Base-by-base conservation (phyloP, 2,329 filamentous ascomycete genomes). In the Nannizziopsis barbatae region DNA sequence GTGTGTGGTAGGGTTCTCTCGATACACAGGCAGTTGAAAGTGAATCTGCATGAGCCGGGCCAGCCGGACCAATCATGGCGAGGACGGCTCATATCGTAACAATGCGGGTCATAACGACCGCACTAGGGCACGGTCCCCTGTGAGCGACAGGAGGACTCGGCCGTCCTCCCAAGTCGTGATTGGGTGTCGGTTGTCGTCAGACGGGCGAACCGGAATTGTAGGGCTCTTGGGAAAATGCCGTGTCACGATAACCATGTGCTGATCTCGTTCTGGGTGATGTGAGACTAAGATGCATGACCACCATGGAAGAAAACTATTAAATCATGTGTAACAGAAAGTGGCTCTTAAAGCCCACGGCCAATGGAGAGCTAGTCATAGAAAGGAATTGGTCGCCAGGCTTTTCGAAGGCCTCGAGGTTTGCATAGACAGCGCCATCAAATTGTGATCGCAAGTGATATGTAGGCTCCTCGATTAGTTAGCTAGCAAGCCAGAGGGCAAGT, bases 161-260 rank as follows among this genome's bases (percentile, higher is more conserved):
- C 32, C 33, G 2, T n/a, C 10, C 27, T 20, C 2, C 33, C 12
- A n/a, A 22, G 33, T 7, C 33, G 5, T 45, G 35, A 46, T 46
- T 46, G 44, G 44, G 22, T 15, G 35, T 46, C 44, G 44, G 44
- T 46, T 40, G 39, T 39, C 22, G 35, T 30, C 44, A 46, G 32
- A 36, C 37, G 45, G 32, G 38, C 45, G 17, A 47, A 47, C 45
- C 45, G 45, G 45, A 47, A 47, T 36, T 41, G 37, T 47, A 47
- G 38, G 45, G 45, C 45, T 46, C 20, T 36, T 18, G 17, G 31
- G 39, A 37, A 6, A 36, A 36, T 40, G 44, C 39, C 32, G 44
- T 40, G 36, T 15, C 36, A 46, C 36, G 44, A 39, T 46, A 46
- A 40, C 44, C 44, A 46, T 46, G 44, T 46, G 44, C 44, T 46